Evolutionary conservation across 371 early-diverging fungal genomes (phyloP), one percentile per base, ranked within the genome.

Genomic region (Actinomucor elegans): DNA sequence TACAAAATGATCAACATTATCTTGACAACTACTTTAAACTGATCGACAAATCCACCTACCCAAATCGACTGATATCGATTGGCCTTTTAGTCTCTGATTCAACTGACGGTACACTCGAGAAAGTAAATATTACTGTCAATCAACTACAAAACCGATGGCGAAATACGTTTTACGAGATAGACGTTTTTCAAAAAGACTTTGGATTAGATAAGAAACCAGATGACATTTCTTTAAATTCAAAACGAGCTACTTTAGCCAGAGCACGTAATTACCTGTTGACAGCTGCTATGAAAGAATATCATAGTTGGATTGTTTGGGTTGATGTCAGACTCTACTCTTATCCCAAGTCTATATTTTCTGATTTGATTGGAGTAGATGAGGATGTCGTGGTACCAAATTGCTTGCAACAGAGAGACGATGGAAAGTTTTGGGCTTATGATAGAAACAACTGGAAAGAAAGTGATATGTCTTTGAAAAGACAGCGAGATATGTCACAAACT

Each of bases 361-460:
- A 81, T 33, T 64, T 83, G 48, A 80, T 79, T 65, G 44, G 61
- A 1, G 61, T 61, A 26, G 66, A 80, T 55, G 71, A 48, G 15
- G 84, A 83, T 47, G 76, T 83, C 17, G 64, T 83, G 7, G 84
- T 77, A 10, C 84, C 84, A 34, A 81, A 81, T 47, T 79, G 79
- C 45, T 62, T 83, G 18, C 15, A 71, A 24, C 61, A 63, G n/a
- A 54, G 65, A 41, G 66, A 68, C 7, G 61, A 61, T 12, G 66
- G 54, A 17, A 55, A 59, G 20, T 69, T 69, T 52, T 69, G 69
- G 66, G 76, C 48, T 2, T 86, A 82, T 48, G 88, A 87, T 46
- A 72, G 72, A 52, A 84, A 84, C 49, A 84, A 84, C 37, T 86
- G 84, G 84, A 71, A 77, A 40, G 87, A 86, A 59, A 86, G 85